phyloP scores from a whole-genome alignment of 306 rosid species.

The Medicago arabica region DNA sequence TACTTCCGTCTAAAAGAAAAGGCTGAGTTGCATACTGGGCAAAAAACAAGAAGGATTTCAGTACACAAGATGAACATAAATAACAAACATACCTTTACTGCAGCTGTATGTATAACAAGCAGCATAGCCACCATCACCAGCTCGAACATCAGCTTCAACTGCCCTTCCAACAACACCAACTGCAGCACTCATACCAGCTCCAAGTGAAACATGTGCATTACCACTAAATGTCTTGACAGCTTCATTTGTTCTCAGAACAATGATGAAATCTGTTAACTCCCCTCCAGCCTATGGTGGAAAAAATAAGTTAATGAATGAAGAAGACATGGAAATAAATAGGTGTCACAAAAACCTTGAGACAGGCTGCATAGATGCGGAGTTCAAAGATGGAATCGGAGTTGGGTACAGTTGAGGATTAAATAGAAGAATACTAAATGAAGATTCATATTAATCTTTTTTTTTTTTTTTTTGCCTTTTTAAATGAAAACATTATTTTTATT shows the following conservation, averaged over 20 bases:
- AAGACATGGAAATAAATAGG: constrained; percentile 22
- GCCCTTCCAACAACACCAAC: constrained; percentile 86
- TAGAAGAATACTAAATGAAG: constrained; percentile 4
- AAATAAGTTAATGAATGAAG: constrained; percentile 24
- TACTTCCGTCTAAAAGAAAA: not conserved
- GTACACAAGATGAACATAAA: constrained; percentile 16
- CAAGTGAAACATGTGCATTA: constrained; percentile 76
- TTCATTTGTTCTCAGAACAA: constrained; percentile 78
- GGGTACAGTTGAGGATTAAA: constrained; percentile 21
- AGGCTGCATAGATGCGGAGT: not conserved
- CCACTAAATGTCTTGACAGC: constrained; percentile 90
- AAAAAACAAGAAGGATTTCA: constrained; percentile 4
- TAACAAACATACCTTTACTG: constrained; percentile 76
- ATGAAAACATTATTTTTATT: not conserved
- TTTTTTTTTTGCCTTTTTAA: not conserved
- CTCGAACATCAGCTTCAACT: constrained; percentile 90
- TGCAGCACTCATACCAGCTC: constrained; percentile 98
- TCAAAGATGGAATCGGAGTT: constrained; percentile 23
- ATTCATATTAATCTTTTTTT: not conserved
- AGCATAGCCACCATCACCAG: constrained; percentile 96
- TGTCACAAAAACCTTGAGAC: constrained; percentile 27
- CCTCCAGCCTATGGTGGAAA: constrained; percentile 79
- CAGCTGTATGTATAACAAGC: constrained; percentile 96
- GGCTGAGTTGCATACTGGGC: not conserved
- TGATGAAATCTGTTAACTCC: constrained; percentile 89